These are phyloP conservation scores for Diaporthe citri DNA, from an alignment of 2,329 filamentous ascomycete species.

Conservation along the genomic window DNA sequence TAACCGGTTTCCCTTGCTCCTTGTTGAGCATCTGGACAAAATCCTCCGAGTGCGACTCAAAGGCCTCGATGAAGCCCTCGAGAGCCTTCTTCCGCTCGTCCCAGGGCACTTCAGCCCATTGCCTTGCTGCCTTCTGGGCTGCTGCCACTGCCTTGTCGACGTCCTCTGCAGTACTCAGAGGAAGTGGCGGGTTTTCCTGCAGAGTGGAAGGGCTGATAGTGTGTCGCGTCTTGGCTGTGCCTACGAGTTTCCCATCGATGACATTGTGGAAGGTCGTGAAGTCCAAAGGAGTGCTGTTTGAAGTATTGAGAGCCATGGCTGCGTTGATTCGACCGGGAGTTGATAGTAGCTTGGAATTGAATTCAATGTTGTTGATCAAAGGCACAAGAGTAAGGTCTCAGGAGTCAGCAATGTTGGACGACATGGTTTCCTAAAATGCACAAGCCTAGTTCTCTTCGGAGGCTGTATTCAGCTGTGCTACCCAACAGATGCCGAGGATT, in stretches of 20 bases:
- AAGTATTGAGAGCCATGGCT: neutral
- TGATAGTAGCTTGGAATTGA: neutral
- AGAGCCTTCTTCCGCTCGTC: conserved; percentile 10
- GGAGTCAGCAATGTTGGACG: neutral
- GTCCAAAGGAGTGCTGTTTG: conserved; percentile 4
- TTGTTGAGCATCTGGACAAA: conserved; percentile 19
- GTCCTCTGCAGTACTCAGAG: conserved; percentile 11
- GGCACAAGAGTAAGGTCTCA: too few species aligned
- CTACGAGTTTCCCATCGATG: conserved; percentile 9
- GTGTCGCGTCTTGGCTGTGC: neutral
- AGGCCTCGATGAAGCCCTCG: neutral
- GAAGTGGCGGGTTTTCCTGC: neutral
- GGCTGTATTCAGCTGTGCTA: neutral
- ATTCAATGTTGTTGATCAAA: neutral
- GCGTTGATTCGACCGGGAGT: neutral
- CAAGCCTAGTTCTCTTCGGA: neutral
- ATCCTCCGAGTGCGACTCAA: neutral
- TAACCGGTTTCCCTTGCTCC: conserved; percentile 13
- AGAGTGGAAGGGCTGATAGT: conserved; percentile 12
- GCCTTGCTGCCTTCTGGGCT: conserved; percentile 2
- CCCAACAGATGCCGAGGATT: neutral
- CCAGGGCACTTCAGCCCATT: conserved; percentile 3
- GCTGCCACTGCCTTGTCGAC: conserved; percentile 13
- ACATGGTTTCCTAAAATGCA: neutral
- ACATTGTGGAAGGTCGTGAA: conserved; percentile 19